Percentiles rank a stretch among this genome's conserved stretches.
Conservation (phyloP, 75 land plant species). For the Sequoiadendron giganteum region DNA sequence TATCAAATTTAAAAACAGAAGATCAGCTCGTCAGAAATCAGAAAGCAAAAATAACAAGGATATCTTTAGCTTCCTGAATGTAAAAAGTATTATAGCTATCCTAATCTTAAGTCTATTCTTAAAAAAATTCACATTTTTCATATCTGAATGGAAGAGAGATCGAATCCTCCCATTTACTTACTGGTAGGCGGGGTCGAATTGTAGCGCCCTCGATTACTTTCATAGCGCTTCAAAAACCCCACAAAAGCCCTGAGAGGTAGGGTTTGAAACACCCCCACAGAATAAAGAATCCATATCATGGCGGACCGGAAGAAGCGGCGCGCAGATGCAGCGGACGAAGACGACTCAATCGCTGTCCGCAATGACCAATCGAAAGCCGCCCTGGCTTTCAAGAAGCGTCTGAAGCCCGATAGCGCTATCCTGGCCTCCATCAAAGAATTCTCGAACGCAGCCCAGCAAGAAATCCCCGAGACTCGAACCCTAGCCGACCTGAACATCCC, state of each 20-base stretch:
- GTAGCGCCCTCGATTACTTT: neutral
- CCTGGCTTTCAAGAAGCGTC: constrained; percentile 46
- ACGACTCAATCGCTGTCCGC: neutral
- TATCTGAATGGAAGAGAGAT: neutral
- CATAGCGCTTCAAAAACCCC: neutral
- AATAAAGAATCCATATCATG: constrained; percentile 13
- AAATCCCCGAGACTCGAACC: constrained; percentile 35
- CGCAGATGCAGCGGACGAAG: neutral
- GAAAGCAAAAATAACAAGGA: no score
- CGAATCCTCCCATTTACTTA: neutral
- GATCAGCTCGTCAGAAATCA: no score
- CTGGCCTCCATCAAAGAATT: constrained; percentile 49
- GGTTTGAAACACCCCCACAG: constrained; percentile 20
- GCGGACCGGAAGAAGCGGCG: constrained; percentile 37
- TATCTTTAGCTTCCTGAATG: no score
- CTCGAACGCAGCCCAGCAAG: constrained; percentile 18
- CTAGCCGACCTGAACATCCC: constrained; percentile 67
- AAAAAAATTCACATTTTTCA: neutral
- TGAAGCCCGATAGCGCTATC: constrained; percentile 66
- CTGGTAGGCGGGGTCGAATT: neutral
- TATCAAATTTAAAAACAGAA: no score
- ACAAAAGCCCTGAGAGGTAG: constrained; percentile 18
- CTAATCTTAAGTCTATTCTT: no score
- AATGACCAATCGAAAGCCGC: constrained; percentile 15
- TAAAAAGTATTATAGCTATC: no score